These are phyloP conservation scores for Fusarium sp. DNA, from an alignment of 2,329 filamentous ascomycete genomes.

Conservation along the genomic window DNA sequence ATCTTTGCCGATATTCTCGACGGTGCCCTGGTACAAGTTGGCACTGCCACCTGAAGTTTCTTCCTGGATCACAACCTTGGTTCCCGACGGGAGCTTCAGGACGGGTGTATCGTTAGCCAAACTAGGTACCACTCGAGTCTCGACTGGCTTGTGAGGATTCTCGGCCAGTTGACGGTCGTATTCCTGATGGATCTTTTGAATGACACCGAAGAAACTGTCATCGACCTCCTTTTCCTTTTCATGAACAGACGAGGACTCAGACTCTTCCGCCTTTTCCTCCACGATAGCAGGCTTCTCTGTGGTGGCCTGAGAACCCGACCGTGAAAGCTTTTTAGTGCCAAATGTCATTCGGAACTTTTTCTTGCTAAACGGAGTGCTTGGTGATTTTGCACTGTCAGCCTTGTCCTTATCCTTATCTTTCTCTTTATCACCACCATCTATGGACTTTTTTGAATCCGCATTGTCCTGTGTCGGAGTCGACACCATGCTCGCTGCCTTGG, in stretches of 20 bases:
- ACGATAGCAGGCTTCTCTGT: slow-evolving; percentile 78
- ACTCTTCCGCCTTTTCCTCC: slow-evolving; percentile 82
- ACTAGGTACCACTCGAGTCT: slow-evolving; percentile 76
- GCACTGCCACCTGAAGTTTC: slow-evolving; percentile 77
- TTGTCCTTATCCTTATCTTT: slow-evolving; percentile 63
- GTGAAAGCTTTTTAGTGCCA: slow-evolving; percentile 85
- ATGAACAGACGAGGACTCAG: slow-evolving; percentile 72
- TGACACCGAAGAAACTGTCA: slow-evolving; percentile 78
- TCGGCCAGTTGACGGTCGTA: slow-evolving; percentile 78
- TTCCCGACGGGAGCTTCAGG: slow-evolving; percentile 76
- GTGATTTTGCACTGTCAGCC: slow-evolving; percentile 68
- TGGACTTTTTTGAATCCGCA: slow-evolving; percentile 64
- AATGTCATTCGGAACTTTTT: slow-evolving; percentile 91
- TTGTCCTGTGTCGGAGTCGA: slow-evolving; percentile 60
- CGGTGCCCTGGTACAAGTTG: slow-evolving; percentile 91
- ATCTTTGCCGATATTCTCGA: slow-evolving; percentile 81
- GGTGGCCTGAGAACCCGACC: slow-evolving; percentile 70
- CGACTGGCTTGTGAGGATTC: slow-evolving; percentile 65
- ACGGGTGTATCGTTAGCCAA: slow-evolving; percentile 81
- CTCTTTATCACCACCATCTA: slow-evolving; percentile 61
- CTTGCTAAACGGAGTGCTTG: slow-evolving; percentile 79
- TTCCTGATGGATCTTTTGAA: slow-evolving; percentile 79
- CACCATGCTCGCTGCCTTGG: slow-evolving; percentile 63
- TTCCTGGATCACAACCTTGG: slow-evolving; percentile 77
- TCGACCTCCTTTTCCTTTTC: slow-evolving; percentile 81